These are phyloP conservation scores for Asterionellopsis glacialis DNA, from an alignment of 108 stramenopile species.

Conservation along the genomic window DNA sequence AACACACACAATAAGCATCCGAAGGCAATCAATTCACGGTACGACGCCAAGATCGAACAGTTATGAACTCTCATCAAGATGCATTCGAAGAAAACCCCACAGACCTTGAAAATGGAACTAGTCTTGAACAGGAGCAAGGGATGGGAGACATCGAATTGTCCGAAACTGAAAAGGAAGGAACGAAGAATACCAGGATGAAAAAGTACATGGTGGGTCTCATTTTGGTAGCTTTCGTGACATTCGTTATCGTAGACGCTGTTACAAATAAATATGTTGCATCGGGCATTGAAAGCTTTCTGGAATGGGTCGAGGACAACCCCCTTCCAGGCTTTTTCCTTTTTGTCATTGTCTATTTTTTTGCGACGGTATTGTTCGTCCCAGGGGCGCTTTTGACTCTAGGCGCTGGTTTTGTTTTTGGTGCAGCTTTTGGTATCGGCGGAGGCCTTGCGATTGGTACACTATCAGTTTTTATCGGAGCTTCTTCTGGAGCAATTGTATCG, in stretches of 20 bases:
- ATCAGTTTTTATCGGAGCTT: constrained; percentile 62
- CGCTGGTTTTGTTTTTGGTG: constrained; percentile 66
- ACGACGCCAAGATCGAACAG: no score
- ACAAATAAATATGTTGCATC: constrained; percentile 27
- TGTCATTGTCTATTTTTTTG: constrained; percentile 45
- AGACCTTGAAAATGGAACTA: no score
- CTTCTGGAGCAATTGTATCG: constrained; percentile 35
- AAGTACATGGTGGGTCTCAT: constrained; percentile 28
- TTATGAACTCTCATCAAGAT: no score
- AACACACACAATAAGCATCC: no score
- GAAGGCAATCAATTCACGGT: no score
- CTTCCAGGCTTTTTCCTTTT: constrained; percentile 57
- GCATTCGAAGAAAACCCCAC: no score
- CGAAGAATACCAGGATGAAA: not conserved
- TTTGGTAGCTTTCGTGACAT: constrained; percentile 39
- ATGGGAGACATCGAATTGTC: not conserved
- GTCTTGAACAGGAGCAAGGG: not conserved
- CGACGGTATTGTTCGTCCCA: constrained; percentile 52
- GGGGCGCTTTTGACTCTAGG: constrained; percentile 72
- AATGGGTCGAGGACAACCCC: constrained; percentile 59
- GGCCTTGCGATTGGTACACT: constrained; percentile 51
- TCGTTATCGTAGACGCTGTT: constrained; percentile 55
- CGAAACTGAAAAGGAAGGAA: no score
- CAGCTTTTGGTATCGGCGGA: constrained; percentile 45
- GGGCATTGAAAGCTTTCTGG: constrained; percentile 43